Evolutionary conservation across 1,139 yeast genomes (phyloP).

Genomic region (Saccharomycopsis crataegensis): DNA sequence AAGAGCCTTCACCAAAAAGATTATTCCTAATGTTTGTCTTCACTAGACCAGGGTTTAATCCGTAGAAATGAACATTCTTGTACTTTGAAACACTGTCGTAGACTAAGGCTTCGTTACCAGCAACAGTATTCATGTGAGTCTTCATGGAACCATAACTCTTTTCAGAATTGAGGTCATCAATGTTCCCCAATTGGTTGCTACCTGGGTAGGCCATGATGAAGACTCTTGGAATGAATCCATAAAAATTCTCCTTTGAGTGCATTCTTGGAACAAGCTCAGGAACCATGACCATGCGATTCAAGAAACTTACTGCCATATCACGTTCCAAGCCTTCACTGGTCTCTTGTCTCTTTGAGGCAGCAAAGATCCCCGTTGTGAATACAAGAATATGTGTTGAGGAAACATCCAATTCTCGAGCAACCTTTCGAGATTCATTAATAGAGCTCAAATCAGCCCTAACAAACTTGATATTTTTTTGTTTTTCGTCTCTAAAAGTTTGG

Average conservation of each 20-base stretch:
- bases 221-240: slow-evolving; percentile 27
- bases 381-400: slow-evolving; percentile 25
- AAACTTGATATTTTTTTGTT: slow-evolving; percentile 25
- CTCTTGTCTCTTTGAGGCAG: slow-evolving; percentile 27
- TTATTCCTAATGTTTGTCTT: slow-evolving; percentile 30
- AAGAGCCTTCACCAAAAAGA: slow-evolving; percentile 26
- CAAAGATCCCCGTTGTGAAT: slow-evolving; percentile 33
- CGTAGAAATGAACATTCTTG: slow-evolving; percentile 25
- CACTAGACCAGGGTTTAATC: slow-evolving; percentile 33
- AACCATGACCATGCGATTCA: slow-evolving; percentile 29
- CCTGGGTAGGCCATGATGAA: slow-evolving; percentile 35
- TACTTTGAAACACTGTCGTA: slow-evolving; percentile 23
- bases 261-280: slow-evolving; percentile 25
- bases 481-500: slow-evolving; percentile 29
- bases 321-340: slow-evolving; percentile 32
- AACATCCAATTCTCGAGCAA: slow-evolving; percentile 26
- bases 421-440: slow-evolving; percentile 24
- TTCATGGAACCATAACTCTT: slow-evolving; percentile 24
- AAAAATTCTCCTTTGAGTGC: slow-evolving; percentile 7
- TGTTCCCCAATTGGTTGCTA: slow-evolving; percentile 26
- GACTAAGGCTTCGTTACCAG: slow-evolving; percentile 33
- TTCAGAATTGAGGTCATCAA: slow-evolving; percentile 30
- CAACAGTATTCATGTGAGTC: slow-evolving; percentile 34
- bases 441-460: slow-evolving; percentile 30
- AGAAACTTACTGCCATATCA: slow-evolving; percentile 32